Percentiles rank a stretch among this genome's conserved stretches.
These are phyloP conservation scores for Poa annua DNA, from an alignment of 176 grass and related monocot species.

Conservation along the genomic window DNA sequence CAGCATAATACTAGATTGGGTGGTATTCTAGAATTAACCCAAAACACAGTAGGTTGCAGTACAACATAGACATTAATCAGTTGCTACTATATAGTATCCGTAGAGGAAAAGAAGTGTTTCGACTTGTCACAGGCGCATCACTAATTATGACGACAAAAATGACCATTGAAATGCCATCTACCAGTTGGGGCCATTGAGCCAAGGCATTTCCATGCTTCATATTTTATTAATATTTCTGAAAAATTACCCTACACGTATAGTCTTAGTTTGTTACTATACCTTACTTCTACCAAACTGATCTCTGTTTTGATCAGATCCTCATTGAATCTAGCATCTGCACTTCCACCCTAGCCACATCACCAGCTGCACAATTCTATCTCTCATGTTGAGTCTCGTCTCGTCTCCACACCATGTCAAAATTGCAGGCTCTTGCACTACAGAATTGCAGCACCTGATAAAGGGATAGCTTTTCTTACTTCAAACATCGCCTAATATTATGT, in stretches of 20 bases:
- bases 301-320: not conserved
- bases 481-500: not conserved
- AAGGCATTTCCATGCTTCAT: not conserved
- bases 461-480: not conserved
- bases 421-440: not conserved
- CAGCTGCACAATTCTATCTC: not conserved
- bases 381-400: not conserved
- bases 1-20: not conserved
- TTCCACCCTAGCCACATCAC: not conserved
- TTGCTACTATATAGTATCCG: not conserved
- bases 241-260: not conserved
- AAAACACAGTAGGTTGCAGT: not conserved
- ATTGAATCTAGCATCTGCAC: not conserved
- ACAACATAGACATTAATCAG: not conserved
- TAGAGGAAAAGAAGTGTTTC: not conserved
- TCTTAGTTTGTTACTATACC: not conserved
- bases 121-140: not conserved
- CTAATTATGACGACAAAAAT: not conserved
- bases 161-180: not conserved
- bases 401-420: not conserved
- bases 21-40: conserved; percentile 6
- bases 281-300: not conserved
- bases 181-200: not conserved
- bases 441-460: not conserved
- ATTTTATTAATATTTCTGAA: not conserved